Evolutionary conservation across 2,329 filamentous ascomycete genomes (phyloP).

Genomic region (Diaporthe sp.): DNA sequence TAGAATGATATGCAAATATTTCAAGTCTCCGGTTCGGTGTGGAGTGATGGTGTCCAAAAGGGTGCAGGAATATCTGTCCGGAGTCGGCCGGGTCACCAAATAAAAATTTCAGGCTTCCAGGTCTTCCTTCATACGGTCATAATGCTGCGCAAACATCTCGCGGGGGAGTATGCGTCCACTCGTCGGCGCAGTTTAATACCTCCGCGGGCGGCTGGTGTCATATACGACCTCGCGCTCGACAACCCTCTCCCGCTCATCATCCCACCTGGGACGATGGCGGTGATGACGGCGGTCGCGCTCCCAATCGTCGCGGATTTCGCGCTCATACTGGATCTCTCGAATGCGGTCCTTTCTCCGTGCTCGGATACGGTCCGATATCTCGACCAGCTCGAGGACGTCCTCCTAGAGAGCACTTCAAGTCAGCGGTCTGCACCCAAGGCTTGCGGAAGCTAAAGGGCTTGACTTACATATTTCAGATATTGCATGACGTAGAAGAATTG

Average conservation of each 20-base stretch:
- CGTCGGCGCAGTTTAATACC: slow-evolving; percentile 22
- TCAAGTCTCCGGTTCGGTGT: not conserved
- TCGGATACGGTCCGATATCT: slow-evolving; percentile 85
- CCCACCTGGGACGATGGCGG: slow-evolving; percentile 46
- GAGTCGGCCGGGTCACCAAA: not conserved
- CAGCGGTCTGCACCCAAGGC: slow-evolving; percentile 42
- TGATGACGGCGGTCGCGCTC: slow-evolving; percentile 49
- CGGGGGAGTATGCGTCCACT: too few species aligned
- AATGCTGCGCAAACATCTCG: not conserved
- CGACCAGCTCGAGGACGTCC: slow-evolving; percentile 85
- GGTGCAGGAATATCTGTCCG: not conserved
- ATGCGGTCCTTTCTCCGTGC: slow-evolving; percentile 65
- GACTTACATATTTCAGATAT: slow-evolving; percentile 86
- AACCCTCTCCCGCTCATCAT: slow-evolving; percentile 68
- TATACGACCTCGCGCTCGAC: slow-evolving; percentile 72
- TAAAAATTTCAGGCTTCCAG: not conserved
- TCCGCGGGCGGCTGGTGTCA: slow-evolving; percentile 51
- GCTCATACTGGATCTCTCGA: slow-evolving; percentile 68
- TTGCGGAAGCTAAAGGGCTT: not conserved
- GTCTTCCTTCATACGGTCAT: not conserved
- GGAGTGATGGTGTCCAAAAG: not conserved
- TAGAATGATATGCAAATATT: slow-evolving; percentile 16
- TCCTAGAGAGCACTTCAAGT: slow-evolving; percentile 65
- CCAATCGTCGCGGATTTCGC: slow-evolving; percentile 63
- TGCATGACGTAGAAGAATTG: slow-evolving; percentile 93